Percentiles rank a stretch among this genome's conserved stretches.
These are phyloP conservation scores for Leucosporidium creatinivorum DNA, from an alignment of 768 basidiomycete genomes.

Conservation along the genomic window DNA sequence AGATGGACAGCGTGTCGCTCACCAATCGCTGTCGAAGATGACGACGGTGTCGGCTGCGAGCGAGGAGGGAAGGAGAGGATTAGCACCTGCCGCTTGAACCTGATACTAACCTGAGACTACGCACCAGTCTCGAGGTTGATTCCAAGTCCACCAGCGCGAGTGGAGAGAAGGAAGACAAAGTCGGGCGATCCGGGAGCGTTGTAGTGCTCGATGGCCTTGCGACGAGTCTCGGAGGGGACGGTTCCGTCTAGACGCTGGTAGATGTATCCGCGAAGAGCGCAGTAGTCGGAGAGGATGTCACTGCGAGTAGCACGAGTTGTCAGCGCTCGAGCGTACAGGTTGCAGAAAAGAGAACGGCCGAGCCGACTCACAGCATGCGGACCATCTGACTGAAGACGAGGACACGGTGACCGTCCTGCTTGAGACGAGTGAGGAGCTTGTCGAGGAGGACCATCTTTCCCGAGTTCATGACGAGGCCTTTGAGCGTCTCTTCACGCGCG, in stretches of 20 bases:
- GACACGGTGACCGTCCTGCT: conserved; percentile 88
- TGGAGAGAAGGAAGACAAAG: conserved; percentile 93
- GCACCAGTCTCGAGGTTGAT: conserved; percentile 85
- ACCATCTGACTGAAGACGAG: conserved; percentile 99
- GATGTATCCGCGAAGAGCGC: conserved; percentile 76
- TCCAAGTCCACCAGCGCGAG: conserved; percentile 91
- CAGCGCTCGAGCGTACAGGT: too few relatives aligned
- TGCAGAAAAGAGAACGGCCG: not conserved
- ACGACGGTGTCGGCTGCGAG: conserved; percentile 81
- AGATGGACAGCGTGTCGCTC: conserved; percentile 2
- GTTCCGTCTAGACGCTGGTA: conserved; percentile 90
- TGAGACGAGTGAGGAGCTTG: conserved; percentile 83
- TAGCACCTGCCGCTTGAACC: not conserved
- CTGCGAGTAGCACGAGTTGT: not conserved
- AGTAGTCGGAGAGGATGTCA: conserved; percentile 97
- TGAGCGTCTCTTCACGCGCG: conserved; percentile 72
- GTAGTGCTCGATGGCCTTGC: conserved; percentile 94
- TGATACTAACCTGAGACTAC: not conserved
- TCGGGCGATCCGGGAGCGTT: conserved; percentile 87
- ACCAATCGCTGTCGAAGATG: conserved; percentile 80
- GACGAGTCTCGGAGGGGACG: conserved; percentile 82
- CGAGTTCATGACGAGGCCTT: conserved; percentile 95
- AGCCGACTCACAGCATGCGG: conserved; percentile 58
- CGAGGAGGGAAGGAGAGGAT: not conserved
- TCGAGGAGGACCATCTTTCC: conserved; percentile 98